Evolutionary conservation across 345 rosid species (phyloP).

Genomic region (Schrenkiella parvula): DNA sequence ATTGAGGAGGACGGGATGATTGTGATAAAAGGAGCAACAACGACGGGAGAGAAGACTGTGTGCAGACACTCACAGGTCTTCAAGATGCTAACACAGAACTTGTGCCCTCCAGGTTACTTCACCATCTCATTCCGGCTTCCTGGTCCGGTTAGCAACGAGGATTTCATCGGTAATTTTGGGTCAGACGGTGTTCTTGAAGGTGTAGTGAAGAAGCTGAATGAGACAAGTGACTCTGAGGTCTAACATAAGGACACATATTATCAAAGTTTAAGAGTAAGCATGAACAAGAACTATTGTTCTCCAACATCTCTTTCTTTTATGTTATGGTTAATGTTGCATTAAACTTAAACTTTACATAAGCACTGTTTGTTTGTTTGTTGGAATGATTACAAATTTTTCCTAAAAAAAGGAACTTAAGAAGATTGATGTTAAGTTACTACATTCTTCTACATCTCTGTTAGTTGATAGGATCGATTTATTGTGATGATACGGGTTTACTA

Average conservation of each 20-base stretch:
- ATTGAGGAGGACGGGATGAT: constrained; percentile 47
- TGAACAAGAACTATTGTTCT: neutral
- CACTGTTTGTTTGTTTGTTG: no score
- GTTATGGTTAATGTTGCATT: no score
- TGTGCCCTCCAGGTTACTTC: constrained; percentile 67
- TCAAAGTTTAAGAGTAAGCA: neutral
- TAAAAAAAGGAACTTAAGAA: no score
- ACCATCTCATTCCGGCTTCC: constrained; percentile 54
- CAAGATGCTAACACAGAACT: constrained; percentile 57
- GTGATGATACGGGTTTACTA: neutral
- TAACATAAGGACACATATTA: neutral
- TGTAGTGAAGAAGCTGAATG: constrained; percentile 47
- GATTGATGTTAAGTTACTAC: no score
- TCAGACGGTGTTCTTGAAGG: constrained; percentile 58
- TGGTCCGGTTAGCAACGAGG: constrained; percentile 52
- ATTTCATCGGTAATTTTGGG: constrained; percentile 38
- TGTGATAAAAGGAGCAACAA: constrained; percentile 50
- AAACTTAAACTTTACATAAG: no score
- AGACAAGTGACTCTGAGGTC: neutral
- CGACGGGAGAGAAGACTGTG: constrained; percentile 60
- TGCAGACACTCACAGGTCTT: constrained; percentile 47
- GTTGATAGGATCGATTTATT: neutral
- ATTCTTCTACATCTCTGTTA: neutral
- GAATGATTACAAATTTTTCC: no score
- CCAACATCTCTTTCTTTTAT: neutral